Percentiles rank a stretch among this genome's conserved stretches.
phyloP scores from a whole-genome alignment of 2,329 filamentous ascomycete genomes.

The Phaeosphaeriaceae sp. region DNA sequence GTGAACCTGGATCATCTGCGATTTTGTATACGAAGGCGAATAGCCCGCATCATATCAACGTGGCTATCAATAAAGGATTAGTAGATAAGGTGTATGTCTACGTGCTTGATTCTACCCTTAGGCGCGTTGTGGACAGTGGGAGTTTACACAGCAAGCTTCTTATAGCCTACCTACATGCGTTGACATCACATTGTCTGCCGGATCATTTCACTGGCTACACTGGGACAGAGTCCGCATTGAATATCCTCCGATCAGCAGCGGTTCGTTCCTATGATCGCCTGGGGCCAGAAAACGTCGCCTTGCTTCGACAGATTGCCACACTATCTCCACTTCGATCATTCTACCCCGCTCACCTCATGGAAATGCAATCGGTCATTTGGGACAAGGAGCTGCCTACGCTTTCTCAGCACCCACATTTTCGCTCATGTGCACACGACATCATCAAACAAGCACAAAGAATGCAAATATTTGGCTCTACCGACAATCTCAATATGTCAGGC shows the following conservation, averaged over 20 bases:
- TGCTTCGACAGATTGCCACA: slow-evolving; percentile 34
- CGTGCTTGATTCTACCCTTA: slow-evolving; percentile 57
- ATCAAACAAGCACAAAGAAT: slow-evolving; percentile 28
- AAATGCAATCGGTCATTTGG: slow-evolving; percentile 57
- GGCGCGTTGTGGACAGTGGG: slow-evolving; percentile 59
- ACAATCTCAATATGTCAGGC: neutral
- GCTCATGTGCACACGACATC: slow-evolving; percentile 24
- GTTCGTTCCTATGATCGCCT: slow-evolving; percentile 57
- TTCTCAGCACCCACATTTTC: slow-evolving; percentile 40
- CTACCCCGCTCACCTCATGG: slow-evolving; percentile 51
- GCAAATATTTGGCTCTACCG: slow-evolving; percentile 22
- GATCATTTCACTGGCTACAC: slow-evolving; percentile 58
- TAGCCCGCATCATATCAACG: slow-evolving; percentile 10
- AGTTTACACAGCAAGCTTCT: slow-evolving; percentile 60
- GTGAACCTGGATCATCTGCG: slow-evolving; percentile 6
- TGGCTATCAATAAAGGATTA: slow-evolving; percentile 18
- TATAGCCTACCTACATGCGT: slow-evolving; percentile 59
- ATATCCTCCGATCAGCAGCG: slow-evolving; percentile 57
- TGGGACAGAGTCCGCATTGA: slow-evolving; percentile 62
- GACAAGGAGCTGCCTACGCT: slow-evolving; percentile 44
- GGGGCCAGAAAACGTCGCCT: slow-evolving; percentile 5
- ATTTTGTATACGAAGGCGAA: slow-evolving; percentile 9
- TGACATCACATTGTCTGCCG: slow-evolving; percentile 60
- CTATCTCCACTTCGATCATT: slow-evolving; percentile 48
- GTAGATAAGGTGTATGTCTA: slow-evolving; percentile 52